Base-by-base conservation (phyloP, 352 stramenopile species). In the Globisporangium alternatum region DNA sequence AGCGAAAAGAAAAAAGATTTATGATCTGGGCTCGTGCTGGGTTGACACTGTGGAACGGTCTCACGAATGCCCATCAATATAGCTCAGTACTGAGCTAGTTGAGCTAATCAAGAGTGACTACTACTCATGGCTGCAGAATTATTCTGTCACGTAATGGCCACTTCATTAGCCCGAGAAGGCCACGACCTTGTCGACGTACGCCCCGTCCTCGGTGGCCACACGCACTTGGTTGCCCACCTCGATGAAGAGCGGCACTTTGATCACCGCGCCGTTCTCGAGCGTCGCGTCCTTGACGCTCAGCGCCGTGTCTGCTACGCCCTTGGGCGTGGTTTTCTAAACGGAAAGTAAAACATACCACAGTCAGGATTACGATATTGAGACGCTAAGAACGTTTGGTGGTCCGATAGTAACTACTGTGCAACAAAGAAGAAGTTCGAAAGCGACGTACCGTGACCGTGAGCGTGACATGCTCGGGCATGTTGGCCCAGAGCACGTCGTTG, bases 171-270 rank as follows among this genome's bases (percentile, higher is more conserved):
- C 49, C 9, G 22, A 54, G 7, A 31, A 39, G 15, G 6, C 49
- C 56, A 82, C 90, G 37, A 83, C 60, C 72, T 93, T 93, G 71
- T 93, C 83, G 9, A 95, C 69, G 64, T 90, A 95, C 19, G 79
- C 62, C 15, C 86, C 86, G 53, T 93, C 86, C 33, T 93, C 83
- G 15, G 83, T 93, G 12, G 76, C 64, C 30, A 95, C 62, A 60
- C 86, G 87, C 61, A 95, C 70, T 39, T 91, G 65, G 64, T 92
- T 86, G 66, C 87, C 87, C 12, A 81, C 70, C 66, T 95, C 87
- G 25, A 95, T 86, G 72, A 90, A 91, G 33, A 91, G 80, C 39
- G 87, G 87, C 43, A 95, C 87, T 67, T 93, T 93, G 66, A 95
- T 71, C 49, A 90, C 70, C 5, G 81, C 77, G 37, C 83, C 87